Base-by-base conservation (phyloP, 441 rosid genomes). In the Erysimum cheiri region DNA sequence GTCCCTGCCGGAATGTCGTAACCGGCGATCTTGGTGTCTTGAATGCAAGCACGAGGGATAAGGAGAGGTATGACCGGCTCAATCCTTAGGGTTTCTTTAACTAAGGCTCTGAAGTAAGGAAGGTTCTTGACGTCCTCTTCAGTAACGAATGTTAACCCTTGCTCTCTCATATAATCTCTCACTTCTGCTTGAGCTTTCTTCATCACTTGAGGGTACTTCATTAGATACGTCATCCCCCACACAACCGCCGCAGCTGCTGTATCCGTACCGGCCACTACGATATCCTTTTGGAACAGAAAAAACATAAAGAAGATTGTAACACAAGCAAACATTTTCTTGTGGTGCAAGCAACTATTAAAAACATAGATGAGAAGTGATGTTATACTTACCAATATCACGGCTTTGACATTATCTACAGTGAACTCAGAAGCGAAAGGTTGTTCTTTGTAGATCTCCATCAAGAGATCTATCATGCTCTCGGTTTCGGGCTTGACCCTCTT, bases 71-170 rank as follows among this genome's bases (percentile, higher is more conserved):
- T 69, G 13, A 73, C 74, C 0, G 77, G 79, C 33, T 84, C 81
- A 33, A 79, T 17, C 43, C 87, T 80, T 31, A 72, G 32, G 41
- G 77, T 72, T 72, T 77, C 73, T 48, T 77, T 77, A 22, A 77
- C 74, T 14, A 77, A 47, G 3, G 80, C 70, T 55, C 39, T 56
- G 56, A 77, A 67, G 55, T 77, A 77, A n/a, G 80, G 64, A 72
- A 67, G 57, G 67, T 78, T 72, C 24, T 57, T 64, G 48, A 80
- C 36, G 39, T 85, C 84, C 28, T 76, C 84, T 77, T 85, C 89
- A 13, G 49, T 48, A 60, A 81, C 49, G 39, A 76, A 76, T 4
- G 50, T 60, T 43, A 24, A 53, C 1, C 78, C 79, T 57, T 29
- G 74, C 9, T 77, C 70, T 36, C 54, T 60, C 2, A 44, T 13